These are phyloP conservation scores for Diaporthe ampelina DNA, from an alignment of 2,329 filamentous ascomycete genomes.

Conservation along the genomic window DNA sequence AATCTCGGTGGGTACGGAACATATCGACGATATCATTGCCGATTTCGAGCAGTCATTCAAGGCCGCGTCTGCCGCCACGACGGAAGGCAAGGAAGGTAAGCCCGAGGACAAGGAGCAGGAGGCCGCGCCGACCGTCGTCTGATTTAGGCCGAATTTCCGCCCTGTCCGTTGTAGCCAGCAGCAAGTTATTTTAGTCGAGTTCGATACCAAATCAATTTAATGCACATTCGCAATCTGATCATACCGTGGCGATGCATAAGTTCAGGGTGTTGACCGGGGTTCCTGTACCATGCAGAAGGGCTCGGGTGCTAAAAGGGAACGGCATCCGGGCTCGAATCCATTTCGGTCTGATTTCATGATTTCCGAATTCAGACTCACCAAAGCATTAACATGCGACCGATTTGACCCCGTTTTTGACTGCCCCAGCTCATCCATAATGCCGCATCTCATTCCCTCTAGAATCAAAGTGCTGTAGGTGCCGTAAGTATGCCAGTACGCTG, in stretches of 20 bases:
- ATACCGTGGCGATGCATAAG: not conserved
- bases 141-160: slow-evolving; percentile 20
- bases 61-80: slow-evolving; percentile 64
- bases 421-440: not conserved
- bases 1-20: slow-evolving; percentile 94
- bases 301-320: not conserved
- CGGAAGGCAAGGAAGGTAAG: slow-evolving; percentile 48
- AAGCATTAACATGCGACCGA: not conserved
- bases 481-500: not conserved
- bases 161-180: not conserved
- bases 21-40: slow-evolving; percentile 96
- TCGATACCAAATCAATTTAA: not conserved
- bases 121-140: slow-evolving; percentile 55
- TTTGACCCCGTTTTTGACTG: not conserved
- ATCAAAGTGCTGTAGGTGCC: not conserved
- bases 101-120: slow-evolving; percentile 55
- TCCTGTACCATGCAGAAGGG: not conserved
- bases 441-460: not conserved
- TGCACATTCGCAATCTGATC: not conserved
- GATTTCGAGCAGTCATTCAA: slow-evolving; percentile 95
- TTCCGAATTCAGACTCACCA: not conserved
- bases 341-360: not conserved
- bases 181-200: not conserved
- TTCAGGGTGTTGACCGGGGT: no score
- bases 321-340: not conserved